These are phyloP conservation scores for Scheffersomyces quercinus DNA, from an alignment of 1,139 yeast genomes.

Conservation along the genomic window DNA sequence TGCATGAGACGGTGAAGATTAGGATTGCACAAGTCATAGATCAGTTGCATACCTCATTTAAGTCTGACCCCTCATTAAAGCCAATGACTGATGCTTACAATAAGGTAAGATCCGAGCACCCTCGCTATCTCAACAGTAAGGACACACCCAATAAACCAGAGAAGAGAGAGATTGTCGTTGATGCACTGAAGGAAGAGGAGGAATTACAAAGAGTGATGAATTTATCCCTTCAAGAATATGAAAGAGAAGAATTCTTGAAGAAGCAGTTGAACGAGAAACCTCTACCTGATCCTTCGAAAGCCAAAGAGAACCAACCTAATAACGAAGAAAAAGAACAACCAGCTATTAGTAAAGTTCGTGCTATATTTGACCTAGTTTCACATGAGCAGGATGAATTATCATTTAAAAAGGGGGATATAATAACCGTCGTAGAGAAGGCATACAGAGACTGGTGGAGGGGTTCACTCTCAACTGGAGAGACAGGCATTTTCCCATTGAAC, in stretches of 20 bases:
- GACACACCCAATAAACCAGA: conserved; percentile 59
- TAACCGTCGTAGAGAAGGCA: conserved; percentile 82
- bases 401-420: conserved; percentile 72
- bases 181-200: conserved; percentile 65
- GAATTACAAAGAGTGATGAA: conserved; percentile 79
- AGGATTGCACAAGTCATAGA: conserved; percentile 67
- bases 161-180: conserved; percentile 42
- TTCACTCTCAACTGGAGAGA: conserved; percentile 65
- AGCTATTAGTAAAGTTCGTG: conserved; percentile 59
- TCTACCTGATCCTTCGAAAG: conserved; percentile 22
- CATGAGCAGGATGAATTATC: conserved; percentile 72
- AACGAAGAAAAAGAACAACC: background rate
- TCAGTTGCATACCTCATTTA: conserved; percentile 61
- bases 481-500: conserved; percentile 92
- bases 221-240: conserved; percentile 70
- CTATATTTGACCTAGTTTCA: conserved; percentile 77
- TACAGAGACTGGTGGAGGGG: conserved; percentile 98
- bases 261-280: conserved; percentile 30
- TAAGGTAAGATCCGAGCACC: conserved; percentile 40
- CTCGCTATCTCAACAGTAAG: conserved; percentile 39
- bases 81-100: conserved; percentile 66
- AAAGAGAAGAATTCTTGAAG: conserved; percentile 36
- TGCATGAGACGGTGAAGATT: conserved; percentile 69
- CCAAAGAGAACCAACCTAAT: conserved; percentile 7
- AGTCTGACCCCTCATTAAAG: conserved; percentile 70